A percentile compares a stretch with the other conserved stretches of the same genome.
Evolutionary conservation across 2,329 filamentous ascomycete genomes (phyloP).

Genomic region (Nothopassalora personata): DNA sequence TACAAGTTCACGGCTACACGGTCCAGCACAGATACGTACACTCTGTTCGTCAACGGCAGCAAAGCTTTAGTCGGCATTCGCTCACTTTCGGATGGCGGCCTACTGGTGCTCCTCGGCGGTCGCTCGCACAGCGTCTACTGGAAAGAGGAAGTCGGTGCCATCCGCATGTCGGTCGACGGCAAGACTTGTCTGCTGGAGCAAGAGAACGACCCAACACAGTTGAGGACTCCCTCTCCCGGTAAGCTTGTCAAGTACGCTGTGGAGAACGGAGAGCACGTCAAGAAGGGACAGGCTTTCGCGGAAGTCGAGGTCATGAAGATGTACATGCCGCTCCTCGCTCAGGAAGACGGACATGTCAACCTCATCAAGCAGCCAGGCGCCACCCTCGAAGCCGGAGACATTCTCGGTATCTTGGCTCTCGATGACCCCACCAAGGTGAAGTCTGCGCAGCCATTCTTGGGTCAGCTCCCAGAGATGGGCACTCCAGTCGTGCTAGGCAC

Average conservation of each 20-base stretch:
- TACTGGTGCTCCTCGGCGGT: slow-evolving; percentile 83
- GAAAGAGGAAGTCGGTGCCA: slow-evolving; percentile 97
- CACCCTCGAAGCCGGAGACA: slow-evolving; percentile 96
- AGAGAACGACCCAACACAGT: slow-evolving; percentile 97
- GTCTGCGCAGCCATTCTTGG: slow-evolving; percentile 89
- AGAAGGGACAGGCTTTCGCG: slow-evolving; percentile 85
- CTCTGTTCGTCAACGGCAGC: slow-evolving; percentile 97
- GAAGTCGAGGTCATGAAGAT: slow-evolving; percentile 99
- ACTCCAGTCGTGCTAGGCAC: slow-evolving; percentile 79
- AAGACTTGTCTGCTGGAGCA: slow-evolving; percentile 98
- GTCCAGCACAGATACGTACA: slow-evolving; percentile 88
- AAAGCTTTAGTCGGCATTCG: slow-evolving; percentile 92
- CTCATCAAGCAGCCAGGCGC: slow-evolving; percentile 98
- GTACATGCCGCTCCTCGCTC: slow-evolving; percentile 97
- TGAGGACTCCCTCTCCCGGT: slow-evolving; percentile 88
- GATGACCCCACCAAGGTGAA: slow-evolving; percentile 96
- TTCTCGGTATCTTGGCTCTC: slow-evolving; percentile 91
- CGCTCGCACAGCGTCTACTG: slow-evolving; percentile 98
- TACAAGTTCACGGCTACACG: slow-evolving; percentile 98
- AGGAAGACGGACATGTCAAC: slow-evolving; percentile 93
- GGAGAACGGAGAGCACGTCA: slow-evolving; percentile 89
- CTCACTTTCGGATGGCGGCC: slow-evolving; percentile 85
- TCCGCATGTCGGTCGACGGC: slow-evolving; percentile 90
- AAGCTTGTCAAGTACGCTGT: slow-evolving; percentile 98
- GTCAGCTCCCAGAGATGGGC: slow-evolving; percentile 81